Conservation (phyloP, 371 early-diverging fungal species). For the Mortierella sp. region DNA sequence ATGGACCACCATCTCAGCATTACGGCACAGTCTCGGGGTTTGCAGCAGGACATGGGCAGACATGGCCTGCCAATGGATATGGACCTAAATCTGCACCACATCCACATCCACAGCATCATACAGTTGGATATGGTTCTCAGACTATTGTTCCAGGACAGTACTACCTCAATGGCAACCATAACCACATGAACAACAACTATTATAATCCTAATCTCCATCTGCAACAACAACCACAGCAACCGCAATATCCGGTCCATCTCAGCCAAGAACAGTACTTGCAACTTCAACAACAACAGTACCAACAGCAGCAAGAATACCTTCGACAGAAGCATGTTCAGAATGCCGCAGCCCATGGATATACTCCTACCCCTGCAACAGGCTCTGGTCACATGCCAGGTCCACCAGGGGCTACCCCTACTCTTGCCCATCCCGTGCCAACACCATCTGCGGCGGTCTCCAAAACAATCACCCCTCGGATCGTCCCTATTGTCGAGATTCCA, state of each 20-base stretch:
- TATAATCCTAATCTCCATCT: conserved; percentile 6
- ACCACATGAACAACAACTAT: neutral
- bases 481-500: conserved; percentile 50
- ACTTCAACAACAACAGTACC: conserved; percentile 35
- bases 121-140: conserved; percentile 25
- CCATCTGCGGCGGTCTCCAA: conserved; percentile 17
- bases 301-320: conserved; percentile 32
- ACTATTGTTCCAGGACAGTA: conserved; percentile 16
- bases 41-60: neutral
- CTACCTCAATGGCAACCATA: conserved; percentile 11
- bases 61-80: conserved; percentile 30
- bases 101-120: conserved; percentile 20
- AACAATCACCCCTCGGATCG: conserved; percentile 43
- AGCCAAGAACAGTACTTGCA: conserved; percentile 34
- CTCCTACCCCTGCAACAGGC: neutral
- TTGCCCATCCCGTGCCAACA: conserved; percentile 9
- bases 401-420: conserved; percentile 3
- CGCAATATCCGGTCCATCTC: conserved; percentile 20
- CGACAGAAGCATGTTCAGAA: conserved; percentile 34
- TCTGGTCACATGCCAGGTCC: neutral
- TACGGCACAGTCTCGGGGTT: conserved; percentile 3
- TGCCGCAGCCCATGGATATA: conserved; percentile 47
- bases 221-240: conserved; percentile 4
- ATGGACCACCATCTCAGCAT: conserved; percentile 6
- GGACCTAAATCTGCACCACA: conserved; percentile 16